A percentile compares a stretch with the other conserved stretches of the same genome.
phyloP scores from a whole-genome alignment of 2,329 filamentous ascomycete genomes.

The Talaromyces sp. region DNA sequence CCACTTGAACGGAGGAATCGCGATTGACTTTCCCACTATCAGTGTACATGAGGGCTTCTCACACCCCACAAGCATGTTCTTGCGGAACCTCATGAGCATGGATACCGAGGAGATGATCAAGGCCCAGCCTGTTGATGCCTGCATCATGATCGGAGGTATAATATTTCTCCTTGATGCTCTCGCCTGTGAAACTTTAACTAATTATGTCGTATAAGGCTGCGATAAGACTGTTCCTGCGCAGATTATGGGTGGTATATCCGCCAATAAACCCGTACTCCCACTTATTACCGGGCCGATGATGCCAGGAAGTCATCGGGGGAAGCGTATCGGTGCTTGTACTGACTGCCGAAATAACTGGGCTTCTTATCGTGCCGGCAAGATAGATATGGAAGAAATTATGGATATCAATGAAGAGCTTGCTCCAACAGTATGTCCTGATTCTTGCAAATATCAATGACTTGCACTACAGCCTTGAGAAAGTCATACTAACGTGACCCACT shows the following conservation, averaged over 20 bases:
- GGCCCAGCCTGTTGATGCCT: conserved; percentile 70
- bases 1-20: conserved; percentile 66
- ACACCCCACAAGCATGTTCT: conserved; percentile 72
- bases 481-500: not conserved
- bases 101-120: conserved; percentile 78
- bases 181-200: too few species aligned
- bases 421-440: conserved; percentile 58
- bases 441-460: not conserved
- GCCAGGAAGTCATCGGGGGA: conserved; percentile 67
- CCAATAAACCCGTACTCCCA: conserved; percentile 70
- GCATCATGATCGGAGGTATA: conserved; percentile 67
- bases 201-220: conserved; percentile 57
- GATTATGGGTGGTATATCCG: conserved; percentile 74
- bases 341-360: conserved; percentile 77
- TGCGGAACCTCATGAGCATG: conserved; percentile 76
- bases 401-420: conserved; percentile 72
- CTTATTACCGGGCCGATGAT: conserved; percentile 75
- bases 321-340: conserved; percentile 71
- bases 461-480: too few species aligned
- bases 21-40: conserved; percentile 74
- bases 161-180: too few species aligned
- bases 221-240: conserved; percentile 76
- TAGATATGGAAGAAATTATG: conserved; percentile 72
- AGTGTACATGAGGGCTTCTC: conserved; percentile 71
- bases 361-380: conserved; percentile 64